These are phyloP conservation scores for Blattamonas nauphoetae DNA, from an alignment of 78 protist species.

Conservation along the genomic window DNA sequence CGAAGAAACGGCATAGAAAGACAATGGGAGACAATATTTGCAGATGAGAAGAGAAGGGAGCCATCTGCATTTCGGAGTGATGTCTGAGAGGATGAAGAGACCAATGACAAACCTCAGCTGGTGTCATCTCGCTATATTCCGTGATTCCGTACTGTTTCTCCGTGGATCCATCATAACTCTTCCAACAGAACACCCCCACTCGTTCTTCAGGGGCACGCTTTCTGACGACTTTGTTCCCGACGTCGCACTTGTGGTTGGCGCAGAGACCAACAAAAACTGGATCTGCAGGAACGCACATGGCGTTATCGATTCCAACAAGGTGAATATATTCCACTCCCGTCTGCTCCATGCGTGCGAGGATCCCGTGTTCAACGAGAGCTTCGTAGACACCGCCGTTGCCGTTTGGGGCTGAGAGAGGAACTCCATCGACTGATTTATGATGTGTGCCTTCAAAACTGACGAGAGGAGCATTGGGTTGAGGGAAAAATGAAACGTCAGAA, in stretches of 20 bases:
- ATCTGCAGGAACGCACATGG: background rate
- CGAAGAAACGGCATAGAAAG: background rate
- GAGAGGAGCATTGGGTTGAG: background rate
- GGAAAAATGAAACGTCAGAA: background rate
- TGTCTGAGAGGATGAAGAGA: too few relatives aligned
- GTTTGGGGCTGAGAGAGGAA: background rate
- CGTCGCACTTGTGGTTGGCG: background rate
- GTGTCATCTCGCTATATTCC: background rate
- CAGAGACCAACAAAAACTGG: background rate
- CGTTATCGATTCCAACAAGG: background rate
- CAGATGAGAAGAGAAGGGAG: background rate
- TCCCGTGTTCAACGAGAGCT: background rate
- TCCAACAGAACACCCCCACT: background rate
- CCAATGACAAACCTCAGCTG: too few relatives aligned
- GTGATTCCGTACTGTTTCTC: too few relatives aligned
- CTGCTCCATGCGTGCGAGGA: background rate
- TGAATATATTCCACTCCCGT: background rate
- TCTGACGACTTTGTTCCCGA: background rate
- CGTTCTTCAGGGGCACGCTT: background rate
- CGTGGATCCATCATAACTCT: too few relatives aligned
- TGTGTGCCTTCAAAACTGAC: background rate
- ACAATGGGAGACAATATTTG: background rate
- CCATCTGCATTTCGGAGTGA: too few relatives aligned
- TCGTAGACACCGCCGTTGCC: background rate
- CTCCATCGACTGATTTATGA: too few relatives aligned